Conservation (phyloP, 768 basidiomycete genomes). For the Tricholoma matsutake region DNA sequence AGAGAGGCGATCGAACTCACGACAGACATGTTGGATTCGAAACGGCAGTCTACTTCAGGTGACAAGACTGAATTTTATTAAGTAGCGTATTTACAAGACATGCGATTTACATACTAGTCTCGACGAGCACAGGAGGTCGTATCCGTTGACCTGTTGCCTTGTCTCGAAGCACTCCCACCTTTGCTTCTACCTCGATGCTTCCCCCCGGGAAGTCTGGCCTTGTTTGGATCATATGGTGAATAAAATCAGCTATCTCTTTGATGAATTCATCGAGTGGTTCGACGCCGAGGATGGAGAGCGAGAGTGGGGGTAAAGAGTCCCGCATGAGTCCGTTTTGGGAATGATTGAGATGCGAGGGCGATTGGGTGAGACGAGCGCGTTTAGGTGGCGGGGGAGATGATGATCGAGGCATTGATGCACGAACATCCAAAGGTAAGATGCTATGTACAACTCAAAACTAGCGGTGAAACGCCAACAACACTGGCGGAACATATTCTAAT, state of each 20-base stretch:
- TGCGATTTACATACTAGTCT: conserved; percentile 64
- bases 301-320: conserved; percentile 54
- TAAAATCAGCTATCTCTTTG: conserved; percentile 85
- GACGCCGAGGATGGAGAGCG: conserved; percentile 79
- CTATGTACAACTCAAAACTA: no score
- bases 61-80: conserved; percentile 53
- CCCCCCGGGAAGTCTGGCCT: conserved; percentile 48
- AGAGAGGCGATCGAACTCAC: conserved; percentile 44
- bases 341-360: conserved; percentile 9
- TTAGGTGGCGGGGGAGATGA: conserved; percentile 29
- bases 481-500: no score
- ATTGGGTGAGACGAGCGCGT: conserved; percentile 26
- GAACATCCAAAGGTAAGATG: not conserved
- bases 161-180: conserved; percentile 76
- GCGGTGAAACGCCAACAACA: no score
- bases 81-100: conserved; percentile 7
- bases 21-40: conserved; percentile 90
- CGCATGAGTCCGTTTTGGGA: conserved; percentile 27
- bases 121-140: conserved; percentile 69
- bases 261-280: conserved; percentile 95
- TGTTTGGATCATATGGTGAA: conserved; percentile 65
- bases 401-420: conserved; percentile 20
- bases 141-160: conserved; percentile 53
- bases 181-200: conserved; percentile 86
- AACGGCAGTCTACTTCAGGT: conserved; percentile 66